Conservation (phyloP, 306 rosid genomes). For the Neltuma alba region DNA sequence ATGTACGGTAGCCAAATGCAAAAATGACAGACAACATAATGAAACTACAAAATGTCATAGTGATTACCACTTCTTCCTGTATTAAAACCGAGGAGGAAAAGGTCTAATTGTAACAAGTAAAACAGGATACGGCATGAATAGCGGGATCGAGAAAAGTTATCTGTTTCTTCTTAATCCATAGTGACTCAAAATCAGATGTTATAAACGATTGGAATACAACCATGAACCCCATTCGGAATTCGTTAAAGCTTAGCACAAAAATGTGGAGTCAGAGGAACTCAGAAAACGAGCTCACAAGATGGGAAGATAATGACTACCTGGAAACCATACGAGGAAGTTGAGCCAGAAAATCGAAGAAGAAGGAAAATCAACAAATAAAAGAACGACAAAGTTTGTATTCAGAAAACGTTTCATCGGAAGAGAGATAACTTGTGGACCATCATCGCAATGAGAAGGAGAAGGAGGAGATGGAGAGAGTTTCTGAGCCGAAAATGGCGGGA, state of each 20-base stretch:
- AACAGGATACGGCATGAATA: background rate
- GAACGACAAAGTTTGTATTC: background rate
- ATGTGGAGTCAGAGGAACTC: background rate
- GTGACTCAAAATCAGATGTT: background rate
- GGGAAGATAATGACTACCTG: background rate
- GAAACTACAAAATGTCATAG: background rate
- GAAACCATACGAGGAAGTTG: constrained; percentile 2
- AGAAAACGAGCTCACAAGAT: background rate
- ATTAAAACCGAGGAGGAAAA: background rate
- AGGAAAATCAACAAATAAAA: background rate
- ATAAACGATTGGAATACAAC: background rate
- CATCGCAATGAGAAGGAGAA: constrained; percentile 10
- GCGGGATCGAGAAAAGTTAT: background rate
- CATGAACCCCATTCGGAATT: background rate
- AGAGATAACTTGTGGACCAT: background rate
- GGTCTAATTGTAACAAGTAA: background rate
- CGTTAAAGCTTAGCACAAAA: background rate
- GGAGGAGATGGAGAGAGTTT: constrained; percentile 36
- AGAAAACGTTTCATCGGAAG: constrained; percentile 2
- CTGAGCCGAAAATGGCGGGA: constrained; percentile 41
- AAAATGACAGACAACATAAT: background rate
- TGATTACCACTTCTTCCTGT: background rate
- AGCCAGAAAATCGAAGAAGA: background rate
- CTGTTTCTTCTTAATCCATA: background rate
- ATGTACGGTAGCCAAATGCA: background rate